These are phyloP conservation scores for Venturia pyrina DNA, from an alignment of 2,329 filamentous ascomycete genomes.

Conservation along the genomic window DNA sequence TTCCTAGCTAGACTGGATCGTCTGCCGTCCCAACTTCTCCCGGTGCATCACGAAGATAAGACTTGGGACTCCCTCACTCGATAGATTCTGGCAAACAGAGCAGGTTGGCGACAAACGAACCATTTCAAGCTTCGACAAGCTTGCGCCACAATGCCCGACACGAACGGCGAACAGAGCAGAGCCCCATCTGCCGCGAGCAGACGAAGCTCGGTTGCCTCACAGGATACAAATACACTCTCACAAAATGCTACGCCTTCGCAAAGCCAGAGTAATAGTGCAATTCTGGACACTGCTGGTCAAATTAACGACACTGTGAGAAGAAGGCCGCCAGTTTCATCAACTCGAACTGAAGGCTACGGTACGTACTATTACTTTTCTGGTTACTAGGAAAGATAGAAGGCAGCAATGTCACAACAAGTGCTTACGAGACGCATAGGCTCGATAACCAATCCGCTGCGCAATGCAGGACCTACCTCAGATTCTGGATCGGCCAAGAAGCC, in stretches of 20 bases:
- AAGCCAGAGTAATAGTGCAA: conserved; percentile 10
- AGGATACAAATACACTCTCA: not conserved
- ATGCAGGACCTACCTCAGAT: not conserved
- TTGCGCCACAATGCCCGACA: not conserved
- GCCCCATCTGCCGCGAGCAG: not conserved
- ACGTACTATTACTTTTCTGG: not conserved
- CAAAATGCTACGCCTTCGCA: conserved; percentile 4
- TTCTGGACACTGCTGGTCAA: conserved; percentile 8
- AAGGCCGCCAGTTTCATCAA: not conserved
- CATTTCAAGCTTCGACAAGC: not conserved
- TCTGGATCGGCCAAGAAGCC: not conserved
- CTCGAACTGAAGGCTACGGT: conserved; percentile 12
- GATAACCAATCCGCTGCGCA: conserved; percentile 1
- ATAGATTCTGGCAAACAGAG: not conserved
- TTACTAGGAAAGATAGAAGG: not conserved
- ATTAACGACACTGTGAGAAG: conserved; percentile 10
- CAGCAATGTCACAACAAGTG: not conserved
- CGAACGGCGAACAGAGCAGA: conserved; percentile 3
- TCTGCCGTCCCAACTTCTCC: not conserved
- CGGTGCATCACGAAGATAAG: not conserved
- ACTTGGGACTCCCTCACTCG: not conserved
- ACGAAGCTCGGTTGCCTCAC: not conserved
- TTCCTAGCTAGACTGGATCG: not conserved
- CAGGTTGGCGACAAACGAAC: not conserved
- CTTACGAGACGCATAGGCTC: not conserved